phyloP scores from a whole-genome alignment of 257 asterid genomes.

The Scutellaria minor region DNA sequence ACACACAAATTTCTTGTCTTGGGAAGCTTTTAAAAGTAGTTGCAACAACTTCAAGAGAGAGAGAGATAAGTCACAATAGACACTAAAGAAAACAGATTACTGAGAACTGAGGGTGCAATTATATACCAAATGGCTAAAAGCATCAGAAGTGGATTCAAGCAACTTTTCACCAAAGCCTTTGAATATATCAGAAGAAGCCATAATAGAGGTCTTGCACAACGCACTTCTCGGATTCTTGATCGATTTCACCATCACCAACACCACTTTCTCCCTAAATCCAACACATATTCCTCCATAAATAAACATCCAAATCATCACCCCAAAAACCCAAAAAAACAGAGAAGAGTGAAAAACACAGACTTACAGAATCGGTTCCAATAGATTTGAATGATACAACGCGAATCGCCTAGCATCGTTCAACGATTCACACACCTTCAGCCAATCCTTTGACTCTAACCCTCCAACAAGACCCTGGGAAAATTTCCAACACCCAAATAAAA shows the following conservation, averaged over 20 bases:
- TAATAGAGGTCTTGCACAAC: slow-evolving; percentile 81
- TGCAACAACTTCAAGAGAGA: slow-evolving; percentile 64
- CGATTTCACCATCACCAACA: slow-evolving; percentile 68
- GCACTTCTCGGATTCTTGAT: slow-evolving; percentile 99
- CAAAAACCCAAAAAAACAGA: not conserved
- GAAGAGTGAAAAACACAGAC: slow-evolving; percentile 21
- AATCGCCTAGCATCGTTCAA: slow-evolving; percentile 78
- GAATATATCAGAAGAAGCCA: slow-evolving; percentile 91
- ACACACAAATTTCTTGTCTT: slow-evolving; percentile 95
- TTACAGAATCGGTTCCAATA: slow-evolving; percentile 77
- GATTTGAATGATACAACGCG: slow-evolving; percentile 67
- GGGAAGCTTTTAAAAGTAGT: slow-evolving; percentile 86
- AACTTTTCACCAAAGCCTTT: slow-evolving; percentile 69
- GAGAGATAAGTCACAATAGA: not conserved
- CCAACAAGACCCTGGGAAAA: slow-evolving; percentile 67
- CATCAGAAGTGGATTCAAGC: slow-evolving; percentile 60
- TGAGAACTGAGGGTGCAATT: not conserved
- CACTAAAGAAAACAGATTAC: not conserved
- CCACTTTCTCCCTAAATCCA: slow-evolving; percentile 64
- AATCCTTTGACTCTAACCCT: slow-evolving; percentile 91
- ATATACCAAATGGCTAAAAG: slow-evolving; percentile 69
- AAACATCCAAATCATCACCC: not conserved
- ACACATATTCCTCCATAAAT: slow-evolving; percentile 16
- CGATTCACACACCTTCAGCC: slow-evolving; percentile 92
- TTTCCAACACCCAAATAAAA: not conserved